These are phyloP conservation scores for Pueraria montana DNA, from an alignment of 306 rosid species.

Conservation along the genomic window DNA sequence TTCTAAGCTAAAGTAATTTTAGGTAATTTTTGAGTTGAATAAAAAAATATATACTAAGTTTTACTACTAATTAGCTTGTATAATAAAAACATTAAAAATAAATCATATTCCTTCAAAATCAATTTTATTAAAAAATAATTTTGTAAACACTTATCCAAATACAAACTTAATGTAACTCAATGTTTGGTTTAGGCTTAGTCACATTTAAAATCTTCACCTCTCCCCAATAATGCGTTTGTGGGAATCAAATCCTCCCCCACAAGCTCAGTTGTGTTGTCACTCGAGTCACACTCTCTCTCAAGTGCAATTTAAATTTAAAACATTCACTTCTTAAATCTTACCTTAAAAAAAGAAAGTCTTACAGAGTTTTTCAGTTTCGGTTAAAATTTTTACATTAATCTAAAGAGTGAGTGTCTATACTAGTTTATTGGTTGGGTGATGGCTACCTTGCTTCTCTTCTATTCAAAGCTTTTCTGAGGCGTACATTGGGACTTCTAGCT, in stretches of 20 bases:
- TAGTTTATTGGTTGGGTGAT: background rate
- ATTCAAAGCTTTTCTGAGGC: slow-evolving; percentile 63
- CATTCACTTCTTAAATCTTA: background rate
- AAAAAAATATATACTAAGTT: no score
- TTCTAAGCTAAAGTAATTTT: no score
- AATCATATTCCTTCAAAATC: no score
- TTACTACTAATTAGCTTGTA: no score
- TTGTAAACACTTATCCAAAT: no score
- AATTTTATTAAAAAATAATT: no score
- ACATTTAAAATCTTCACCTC: no score
- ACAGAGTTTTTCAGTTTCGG: background rate
- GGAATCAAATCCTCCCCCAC: background rate
- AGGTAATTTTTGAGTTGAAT: no score
- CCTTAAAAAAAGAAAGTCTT: background rate
- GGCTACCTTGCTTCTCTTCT: slow-evolving; percentile 65
- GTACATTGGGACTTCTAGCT: slow-evolving; percentile 92
- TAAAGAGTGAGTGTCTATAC: background rate
- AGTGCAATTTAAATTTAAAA: background rate
- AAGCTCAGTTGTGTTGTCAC: no score
- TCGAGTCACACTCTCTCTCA: background rate
- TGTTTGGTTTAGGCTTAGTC: no score
- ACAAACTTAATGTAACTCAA: no score
- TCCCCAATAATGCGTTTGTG: background rate
- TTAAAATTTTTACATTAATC: background rate
- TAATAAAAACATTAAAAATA: no score